Base-by-base conservation (phyloP, 2,329 filamentous ascomycete genomes). In the Colletotrichum salicis region DNA sequence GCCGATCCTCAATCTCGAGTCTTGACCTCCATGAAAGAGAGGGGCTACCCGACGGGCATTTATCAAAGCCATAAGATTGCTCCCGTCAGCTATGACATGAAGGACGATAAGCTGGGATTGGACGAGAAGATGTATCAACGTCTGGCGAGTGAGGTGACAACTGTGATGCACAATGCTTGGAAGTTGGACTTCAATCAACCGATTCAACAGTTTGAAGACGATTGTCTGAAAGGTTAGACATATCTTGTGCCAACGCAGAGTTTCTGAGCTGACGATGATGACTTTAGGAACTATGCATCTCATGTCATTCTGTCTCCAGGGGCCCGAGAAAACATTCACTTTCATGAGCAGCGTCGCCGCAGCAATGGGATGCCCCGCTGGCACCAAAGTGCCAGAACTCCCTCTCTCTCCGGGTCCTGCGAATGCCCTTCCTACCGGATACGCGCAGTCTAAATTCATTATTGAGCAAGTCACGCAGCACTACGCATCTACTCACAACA, bases 271-370 rank as follows among this genome's bases (percentile, higher is more conserved):
- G 3, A 71, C 1, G 4, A 4, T 10, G 10, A n/a, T 11, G 6
- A 1, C 0, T 2, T 10, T 8, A 71, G 68, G 68, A 1, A 62
- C 68, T 3, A 62, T 71, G 68, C 27, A 58, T 31, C 57, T 71
- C 1, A 62, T 71, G 68, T 45, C 51, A 0, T 71, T 71, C 2
- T 71, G 68, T 12, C 57, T 62, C 10, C n/a, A 41, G 27, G 56
- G 51, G 0, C 24, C 12, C 2, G 13, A 33, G 12, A 71, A 71
- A 15, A 62, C 15, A 4, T 64, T 71, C 11, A 45, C 33, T 0
- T 71, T 64, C 54, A 71, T 71, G 69, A 70, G 69, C 45, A 71
- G 69, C 10, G 69, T 71, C 7, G 69, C 69, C 5, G 68, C 68
- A 8, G 68, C 68, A 10, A 71, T 71, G 68, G 51, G 64, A 1